Percentiles rank a stretch among this genome's conserved stretches.
These are phyloP conservation scores for Ormosia emarginata DNA, from an alignment of 306 rosid genomes.

Conservation along the genomic window DNA sequence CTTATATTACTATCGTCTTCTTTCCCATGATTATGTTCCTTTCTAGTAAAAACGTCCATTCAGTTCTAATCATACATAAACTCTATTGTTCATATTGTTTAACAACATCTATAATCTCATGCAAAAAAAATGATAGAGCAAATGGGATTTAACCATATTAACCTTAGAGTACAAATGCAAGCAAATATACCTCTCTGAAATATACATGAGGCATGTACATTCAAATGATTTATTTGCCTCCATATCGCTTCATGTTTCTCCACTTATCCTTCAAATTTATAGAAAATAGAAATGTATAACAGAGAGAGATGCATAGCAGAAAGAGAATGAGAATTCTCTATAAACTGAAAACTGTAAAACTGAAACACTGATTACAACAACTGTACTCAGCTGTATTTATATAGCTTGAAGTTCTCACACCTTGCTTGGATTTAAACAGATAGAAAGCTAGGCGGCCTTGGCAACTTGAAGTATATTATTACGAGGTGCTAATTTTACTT, in stretches of 20 bases:
- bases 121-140: not conserved
- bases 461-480: too few species aligned
- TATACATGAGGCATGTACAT: not conserved
- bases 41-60: not conserved
- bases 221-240: not conserved
- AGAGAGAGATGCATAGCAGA: too few species aligned
- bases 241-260: slow-evolving; percentile 2
- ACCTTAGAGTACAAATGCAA: not conserved
- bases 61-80: not conserved
- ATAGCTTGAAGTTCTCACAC: too few species aligned
- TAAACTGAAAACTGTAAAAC: too few species aligned
- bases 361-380: too few species aligned
- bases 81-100: not conserved
- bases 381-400: too few species aligned
- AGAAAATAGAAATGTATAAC: too few species aligned
- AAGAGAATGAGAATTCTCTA: too few species aligned
- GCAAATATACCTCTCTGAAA: not conserved
- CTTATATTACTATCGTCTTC: not conserved
- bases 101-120: not conserved
- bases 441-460: too few species aligned
- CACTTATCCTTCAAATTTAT: slow-evolving; percentile 53
- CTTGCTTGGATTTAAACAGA: too few species aligned
- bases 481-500: too few species aligned
- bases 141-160: too few species aligned
- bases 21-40: not conserved